Conservation (phyloP, 768 basidiomycete genomes). For the Dioszegia hungarica region DNA sequence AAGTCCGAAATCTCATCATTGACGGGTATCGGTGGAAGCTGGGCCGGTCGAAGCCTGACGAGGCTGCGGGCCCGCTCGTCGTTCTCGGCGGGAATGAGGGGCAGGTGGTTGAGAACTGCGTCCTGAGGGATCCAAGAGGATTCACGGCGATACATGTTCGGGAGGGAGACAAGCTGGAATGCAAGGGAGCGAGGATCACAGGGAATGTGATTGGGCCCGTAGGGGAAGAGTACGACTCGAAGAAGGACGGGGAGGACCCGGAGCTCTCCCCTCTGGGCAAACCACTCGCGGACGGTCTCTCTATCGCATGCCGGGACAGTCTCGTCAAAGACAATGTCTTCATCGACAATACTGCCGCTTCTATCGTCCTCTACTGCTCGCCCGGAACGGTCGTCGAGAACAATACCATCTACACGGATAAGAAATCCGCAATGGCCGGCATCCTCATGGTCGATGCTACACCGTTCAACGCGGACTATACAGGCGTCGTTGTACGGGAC, state of each 20-base stretch:
- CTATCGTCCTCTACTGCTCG: conserved; percentile 50
- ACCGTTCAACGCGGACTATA: conserved; percentile 51
- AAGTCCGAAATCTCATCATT: conserved; percentile 42
- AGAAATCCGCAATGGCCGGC: conserved; percentile 49
- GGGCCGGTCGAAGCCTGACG: conserved; percentile 37
- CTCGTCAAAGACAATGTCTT: conserved; percentile 48
- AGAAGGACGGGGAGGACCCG: conserved; percentile 47
- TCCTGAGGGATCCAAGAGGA: conserved; percentile 45
- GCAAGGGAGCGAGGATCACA: conserved; percentile 43
- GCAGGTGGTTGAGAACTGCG: conserved; percentile 38
- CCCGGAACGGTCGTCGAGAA: conserved; percentile 49
- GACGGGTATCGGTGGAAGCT: conserved; percentile 45
- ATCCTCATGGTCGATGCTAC: conserved; percentile 51
- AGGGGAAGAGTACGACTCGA: conserved; percentile 49
- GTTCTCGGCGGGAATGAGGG: conserved; percentile 49
- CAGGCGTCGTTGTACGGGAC: conserved; percentile 44
- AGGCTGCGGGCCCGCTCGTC: conserved; percentile 24
- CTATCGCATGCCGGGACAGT: conserved; percentile 50
- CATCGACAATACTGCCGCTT: conserved; percentile 51
- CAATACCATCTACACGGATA: conserved; percentile 49
- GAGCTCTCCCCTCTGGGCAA: conserved; percentile 45
- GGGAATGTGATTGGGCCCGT: conserved; percentile 50
- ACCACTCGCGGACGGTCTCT: conserved; percentile 52
- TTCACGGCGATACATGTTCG: conserved; percentile 49
- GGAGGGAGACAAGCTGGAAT: conserved; percentile 48